Conservation (phyloP, 1,139 yeast species). For the Yamadazyma oceani region DNA sequence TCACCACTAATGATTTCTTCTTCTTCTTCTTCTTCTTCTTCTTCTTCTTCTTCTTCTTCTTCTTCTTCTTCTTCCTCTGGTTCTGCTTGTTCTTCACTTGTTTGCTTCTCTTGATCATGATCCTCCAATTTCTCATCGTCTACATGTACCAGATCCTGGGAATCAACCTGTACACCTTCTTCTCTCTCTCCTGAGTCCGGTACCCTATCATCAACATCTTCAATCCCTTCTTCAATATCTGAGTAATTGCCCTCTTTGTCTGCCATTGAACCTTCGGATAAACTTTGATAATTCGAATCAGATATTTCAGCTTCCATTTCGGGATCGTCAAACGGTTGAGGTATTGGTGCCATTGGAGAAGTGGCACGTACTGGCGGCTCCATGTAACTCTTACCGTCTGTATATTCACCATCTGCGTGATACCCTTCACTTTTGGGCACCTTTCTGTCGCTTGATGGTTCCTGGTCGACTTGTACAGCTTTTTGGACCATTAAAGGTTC, state of each 20-base stretch:
- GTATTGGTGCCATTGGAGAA: slow-evolving; percentile 13
- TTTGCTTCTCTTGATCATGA: not conserved
- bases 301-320: slow-evolving; percentile 1
- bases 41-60: slow-evolving; percentile 5
- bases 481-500: slow-evolving; percentile 8
- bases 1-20: slow-evolving; percentile 6
- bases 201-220: too few species aligned
- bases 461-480: not conserved
- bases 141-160: too few species aligned
- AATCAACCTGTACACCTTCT: too few species aligned
- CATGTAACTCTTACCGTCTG: not conserved
- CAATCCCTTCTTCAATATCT: too few species aligned
- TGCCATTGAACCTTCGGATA: slow-evolving; percentile 31
- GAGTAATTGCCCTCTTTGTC: slow-evolving; percentile 14
- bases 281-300: slow-evolving; percentile 17
- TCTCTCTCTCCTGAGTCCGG: too few species aligned
- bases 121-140: too few species aligned
- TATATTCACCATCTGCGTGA: slow-evolving; percentile 6
- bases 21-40: slow-evolving; percentile 1
- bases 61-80: slow-evolving; percentile 8
- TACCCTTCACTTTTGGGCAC: slow-evolving; percentile 3
- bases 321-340: slow-evolving; percentile 13
- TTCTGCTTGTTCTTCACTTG: too few species aligned
- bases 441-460: slow-evolving; percentile 2
- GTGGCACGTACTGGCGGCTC: not conserved